A percentile compares a stretch with the other conserved stretches of the same genome.
These are phyloP conservation scores for Kluyveromyces aestuarii DNA, from an alignment of 805 yeast genomes.

Conservation along the genomic window DNA sequence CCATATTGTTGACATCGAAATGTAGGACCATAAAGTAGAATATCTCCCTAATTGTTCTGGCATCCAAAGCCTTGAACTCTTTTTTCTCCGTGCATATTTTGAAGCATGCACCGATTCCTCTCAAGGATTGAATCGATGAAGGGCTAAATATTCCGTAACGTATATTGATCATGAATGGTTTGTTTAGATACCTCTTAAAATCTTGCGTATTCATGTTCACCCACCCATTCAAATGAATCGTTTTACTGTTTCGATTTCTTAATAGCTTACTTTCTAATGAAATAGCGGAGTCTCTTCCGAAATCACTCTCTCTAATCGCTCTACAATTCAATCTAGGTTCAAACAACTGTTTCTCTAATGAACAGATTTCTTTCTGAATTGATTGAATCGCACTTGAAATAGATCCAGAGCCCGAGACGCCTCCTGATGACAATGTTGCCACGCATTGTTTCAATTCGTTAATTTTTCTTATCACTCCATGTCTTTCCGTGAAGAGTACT, in stretches of 20 bases:
- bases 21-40: conserved; percentile 22
- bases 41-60: conserved; percentile 12
- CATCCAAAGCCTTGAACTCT: conserved; percentile 8
- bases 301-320: conserved; percentile 15
- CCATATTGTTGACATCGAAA: conserved; percentile 21
- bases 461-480: not conserved
- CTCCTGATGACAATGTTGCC: not conserved
- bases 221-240: conserved; percentile 16
- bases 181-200: conserved; percentile 2
- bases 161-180: conserved; percentile 22
- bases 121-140: conserved; percentile 18
- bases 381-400: not conserved
- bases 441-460: not conserved
- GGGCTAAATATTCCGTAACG: conserved; percentile 25
- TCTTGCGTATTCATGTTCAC: conserved; percentile 8
- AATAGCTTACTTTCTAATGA: conserved; percentile 23
- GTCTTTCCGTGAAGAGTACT: not conserved
- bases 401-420: not conserved
- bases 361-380: not conserved
- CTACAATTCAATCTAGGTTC: conserved; percentile 11
- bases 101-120: conserved; percentile 23
- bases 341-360: not conserved
- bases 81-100: conserved; percentile 9
- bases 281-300: conserved; percentile 8
- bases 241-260: conserved; percentile 20